Conservation (phyloP, 345 rosid species). For the Dovyalis caffra region DNA sequence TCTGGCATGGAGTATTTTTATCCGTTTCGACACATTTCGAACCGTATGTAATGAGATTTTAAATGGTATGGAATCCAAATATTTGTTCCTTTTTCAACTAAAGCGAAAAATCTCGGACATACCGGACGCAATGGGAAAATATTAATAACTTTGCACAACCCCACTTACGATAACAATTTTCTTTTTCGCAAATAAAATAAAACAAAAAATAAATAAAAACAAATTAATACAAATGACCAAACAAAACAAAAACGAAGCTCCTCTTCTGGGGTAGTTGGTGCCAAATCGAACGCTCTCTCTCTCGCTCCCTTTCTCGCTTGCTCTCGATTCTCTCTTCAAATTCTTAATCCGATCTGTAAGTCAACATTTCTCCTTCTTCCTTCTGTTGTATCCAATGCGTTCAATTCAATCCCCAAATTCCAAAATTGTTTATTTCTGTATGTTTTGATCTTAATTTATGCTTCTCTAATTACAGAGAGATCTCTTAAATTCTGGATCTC, state of each 20-base stretch:
- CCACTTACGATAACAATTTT: too few species aligned
- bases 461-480: constrained; percentile 20
- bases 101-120: too few species aligned
- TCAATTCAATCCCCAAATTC: not conserved
- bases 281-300: constrained; percentile 28
- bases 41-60: too few species aligned
- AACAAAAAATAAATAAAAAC: not conserved
- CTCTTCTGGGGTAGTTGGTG: constrained; percentile 34
- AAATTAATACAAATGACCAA: not conserved
- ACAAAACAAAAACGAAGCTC: constrained; percentile 6
- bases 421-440: not conserved
- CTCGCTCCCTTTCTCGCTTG: constrained; percentile 11
- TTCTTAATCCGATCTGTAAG: constrained; percentile 42
- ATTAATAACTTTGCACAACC: not conserved
- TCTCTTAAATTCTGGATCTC: constrained; percentile 49
- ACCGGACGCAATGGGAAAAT: too few species aligned
- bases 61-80: too few species aligned
- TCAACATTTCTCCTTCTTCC: not conserved
- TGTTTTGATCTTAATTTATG: not conserved
- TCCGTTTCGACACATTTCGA: too few species aligned
- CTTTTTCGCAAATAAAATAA: not conserved
- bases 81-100: too few species aligned
- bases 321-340: constrained; percentile 5
- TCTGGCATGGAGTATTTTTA: too few species aligned
- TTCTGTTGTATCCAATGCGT: not conserved